A percentile compares a stretch with the other conserved stretches of the same genome.
phyloP scores from a whole-genome alignment of 2,329 filamentous ascomycete genomes.

The Colletotrichum euphorbiae region DNA sequence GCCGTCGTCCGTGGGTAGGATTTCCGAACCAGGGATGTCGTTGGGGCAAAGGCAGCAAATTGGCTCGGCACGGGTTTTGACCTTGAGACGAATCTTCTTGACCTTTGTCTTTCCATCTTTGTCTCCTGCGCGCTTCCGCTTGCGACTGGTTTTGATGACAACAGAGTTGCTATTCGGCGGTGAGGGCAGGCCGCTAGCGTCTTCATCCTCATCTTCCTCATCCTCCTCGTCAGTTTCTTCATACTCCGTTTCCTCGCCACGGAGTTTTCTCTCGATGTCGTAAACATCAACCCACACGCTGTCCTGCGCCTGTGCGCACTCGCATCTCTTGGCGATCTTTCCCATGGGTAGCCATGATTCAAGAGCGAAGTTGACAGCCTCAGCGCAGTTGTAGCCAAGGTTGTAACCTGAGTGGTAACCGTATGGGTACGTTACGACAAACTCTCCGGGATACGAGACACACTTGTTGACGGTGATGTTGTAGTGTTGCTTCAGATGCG shows the following conservation, averaged over 20 bases:
- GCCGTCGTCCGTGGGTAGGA: conserved; percentile 90
- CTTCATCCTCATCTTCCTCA: conserved; percentile 71
- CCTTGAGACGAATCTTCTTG: conserved; percentile 82
- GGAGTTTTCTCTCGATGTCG: conserved; percentile 93
- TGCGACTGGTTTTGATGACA: conserved; percentile 58
- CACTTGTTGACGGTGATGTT: conserved; percentile 97
- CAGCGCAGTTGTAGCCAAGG: conserved; percentile 97
- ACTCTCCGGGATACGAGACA: conserved; percentile 95
- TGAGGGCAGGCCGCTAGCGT: conserved; percentile 77
- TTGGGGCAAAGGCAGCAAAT: conserved; percentile 95
- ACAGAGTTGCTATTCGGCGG: conserved; percentile 65
- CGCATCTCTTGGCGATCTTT: conserved; percentile 94
- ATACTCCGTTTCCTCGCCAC: conserved; percentile 88
- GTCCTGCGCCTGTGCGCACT: conserved; percentile 94
- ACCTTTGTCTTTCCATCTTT: conserved; percentile 66
- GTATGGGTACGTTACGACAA: conserved; percentile 98
- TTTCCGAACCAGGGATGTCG: conserved; percentile 81
- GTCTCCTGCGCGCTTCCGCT: conserved; percentile 71
- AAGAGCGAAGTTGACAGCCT: conserved; percentile 97
- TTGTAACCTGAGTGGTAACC: conserved; percentile 99
- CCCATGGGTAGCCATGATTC: conserved; percentile 96
- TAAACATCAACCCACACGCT: conserved; percentile 98
- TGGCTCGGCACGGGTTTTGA: conserved; percentile 77
- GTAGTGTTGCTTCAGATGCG: conserved; percentile 86
- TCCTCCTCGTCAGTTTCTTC: conserved; percentile 80